Evolutionary conservation across 2,329 filamentous ascomycete species (phyloP).

Genomic region (Colletotrichum filicis): DNA sequence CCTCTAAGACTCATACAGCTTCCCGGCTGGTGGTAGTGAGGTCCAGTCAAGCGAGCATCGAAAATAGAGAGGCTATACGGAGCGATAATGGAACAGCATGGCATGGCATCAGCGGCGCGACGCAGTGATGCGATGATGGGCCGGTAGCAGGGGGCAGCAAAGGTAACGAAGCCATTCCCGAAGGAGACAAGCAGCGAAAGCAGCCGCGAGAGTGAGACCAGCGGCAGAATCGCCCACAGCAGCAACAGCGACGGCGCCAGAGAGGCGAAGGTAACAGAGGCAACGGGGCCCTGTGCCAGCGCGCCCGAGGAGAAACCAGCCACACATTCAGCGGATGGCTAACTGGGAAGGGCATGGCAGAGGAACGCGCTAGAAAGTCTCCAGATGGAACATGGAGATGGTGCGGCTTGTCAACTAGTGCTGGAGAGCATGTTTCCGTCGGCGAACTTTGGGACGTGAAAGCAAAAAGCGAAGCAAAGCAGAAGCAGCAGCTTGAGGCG

Average conservation of each 20-base stretch:
- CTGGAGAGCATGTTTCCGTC: constrained; percentile 3
- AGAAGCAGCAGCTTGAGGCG: constrained; percentile 16
- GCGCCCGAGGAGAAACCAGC: constrained; percentile 3
- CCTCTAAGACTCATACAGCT: constrained; percentile 11
- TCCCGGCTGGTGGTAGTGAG: not conserved
- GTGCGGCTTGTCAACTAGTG: not conserved
- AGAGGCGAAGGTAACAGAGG: constrained; percentile 1
- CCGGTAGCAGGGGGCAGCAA: constrained; percentile 9
- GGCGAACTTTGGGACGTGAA: not conserved
- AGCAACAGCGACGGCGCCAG: not conserved
- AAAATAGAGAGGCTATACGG: constrained; percentile 27
- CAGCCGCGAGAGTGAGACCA: constrained; percentile 1
- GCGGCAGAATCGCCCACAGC: not conserved
- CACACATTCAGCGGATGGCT: constrained; percentile 12
- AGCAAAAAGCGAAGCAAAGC: not conserved
- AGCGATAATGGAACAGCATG: not conserved
- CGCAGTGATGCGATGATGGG: constrained; percentile 26
- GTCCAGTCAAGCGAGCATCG: not conserved
- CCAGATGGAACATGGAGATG: not conserved
- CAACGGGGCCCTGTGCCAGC: constrained; percentile 20
- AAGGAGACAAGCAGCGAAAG: constrained; percentile 13
- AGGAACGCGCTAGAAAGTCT: constrained; percentile 33
- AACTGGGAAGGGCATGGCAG: constrained; percentile 14
- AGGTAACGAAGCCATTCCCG: constrained; percentile 13
- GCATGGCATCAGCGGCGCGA: constrained; percentile 26